These are phyloP conservation scores for Saccharomyces hybrid DNA, from an alignment of 1,139 yeast species.

Conservation along the genomic window DNA sequence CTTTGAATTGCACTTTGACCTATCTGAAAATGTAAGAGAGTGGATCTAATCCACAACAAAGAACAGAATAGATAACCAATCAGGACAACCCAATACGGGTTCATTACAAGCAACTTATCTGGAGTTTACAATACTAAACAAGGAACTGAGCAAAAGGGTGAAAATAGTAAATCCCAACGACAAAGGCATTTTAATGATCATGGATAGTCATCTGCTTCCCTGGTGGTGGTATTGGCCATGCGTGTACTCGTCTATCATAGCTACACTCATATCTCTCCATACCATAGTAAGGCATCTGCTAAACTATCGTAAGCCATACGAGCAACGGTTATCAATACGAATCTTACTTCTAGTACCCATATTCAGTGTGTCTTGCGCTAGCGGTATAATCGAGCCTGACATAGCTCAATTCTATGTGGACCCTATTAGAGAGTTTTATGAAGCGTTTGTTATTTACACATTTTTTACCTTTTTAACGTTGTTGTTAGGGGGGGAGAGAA, in stretches of 20 bases:
- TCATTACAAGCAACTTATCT: background rate
- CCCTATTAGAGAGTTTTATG: slow-evolving; percentile 83
- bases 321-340: slow-evolving; percentile 78
- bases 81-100: background rate
- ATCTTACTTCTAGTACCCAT: slow-evolving; percentile 58
- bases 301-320: slow-evolving; percentile 83
- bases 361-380: slow-evolving; percentile 50
- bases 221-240: slow-evolving; percentile 18
- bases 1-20: background rate
- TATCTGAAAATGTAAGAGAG: background rate
- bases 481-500: slow-evolving; percentile 86
- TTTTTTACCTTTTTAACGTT: slow-evolving; percentile 78
- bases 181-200: background rate
- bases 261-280: slow-evolving; percentile 34
- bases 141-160: background rate
- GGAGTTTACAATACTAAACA: background rate
- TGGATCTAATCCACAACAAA: background rate
- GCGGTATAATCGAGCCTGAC: slow-evolving; percentile 43
- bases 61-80: background rate
- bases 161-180: background rate
- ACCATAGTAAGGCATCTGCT: slow-evolving; percentile 47
- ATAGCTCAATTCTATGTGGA: slow-evolving; percentile 42
- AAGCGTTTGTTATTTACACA: slow-evolving; percentile 92
- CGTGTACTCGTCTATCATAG: slow-evolving; percentile 3
- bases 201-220: slow-evolving; percentile 7